Conservation (phyloP, 495 filamentous ascomycete species). For the Penicillium arizonense region DNA sequence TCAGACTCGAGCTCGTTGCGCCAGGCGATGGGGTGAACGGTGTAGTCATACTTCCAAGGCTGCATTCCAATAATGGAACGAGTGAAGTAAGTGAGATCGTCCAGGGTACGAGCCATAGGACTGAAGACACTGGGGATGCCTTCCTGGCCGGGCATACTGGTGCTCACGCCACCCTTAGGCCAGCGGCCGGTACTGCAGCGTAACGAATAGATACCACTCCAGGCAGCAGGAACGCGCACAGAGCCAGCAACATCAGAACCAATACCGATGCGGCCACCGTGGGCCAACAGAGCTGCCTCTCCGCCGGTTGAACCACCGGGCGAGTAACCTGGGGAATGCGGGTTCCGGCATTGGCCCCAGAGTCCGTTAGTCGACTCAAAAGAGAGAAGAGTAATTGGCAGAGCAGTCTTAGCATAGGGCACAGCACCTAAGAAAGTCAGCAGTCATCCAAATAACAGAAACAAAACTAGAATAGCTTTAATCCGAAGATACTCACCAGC, state of each 20-base stretch:
- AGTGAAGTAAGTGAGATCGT: constrained; percentile 85
- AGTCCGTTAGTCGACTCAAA: constrained; percentile 94
- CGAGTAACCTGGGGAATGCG: constrained; percentile 78
- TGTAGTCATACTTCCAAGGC: constrained; percentile 90
- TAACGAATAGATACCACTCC: constrained; percentile 84
- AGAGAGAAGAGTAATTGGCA: constrained; percentile 87
- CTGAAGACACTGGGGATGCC: constrained; percentile 87
- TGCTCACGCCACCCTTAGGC: constrained; percentile 81
- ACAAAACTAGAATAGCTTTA: too few relatives aligned
- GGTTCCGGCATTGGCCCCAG: constrained; percentile 80
- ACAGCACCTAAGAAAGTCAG: constrained; percentile 61
- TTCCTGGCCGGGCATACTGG: constrained; percentile 94
- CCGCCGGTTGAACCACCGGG: constrained; percentile 92
- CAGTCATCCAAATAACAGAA: neutral
- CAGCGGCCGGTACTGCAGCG: constrained; percentile 95
- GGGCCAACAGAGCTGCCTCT: constrained; percentile 79
- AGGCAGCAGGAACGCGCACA: constrained; percentile 86
- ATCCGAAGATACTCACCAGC: constrained; percentile 50
- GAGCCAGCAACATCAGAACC: constrained; percentile 94
- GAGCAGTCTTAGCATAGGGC: constrained; percentile 92
- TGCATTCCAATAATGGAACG: constrained; percentile 74
- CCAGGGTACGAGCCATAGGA: constrained; percentile 87
- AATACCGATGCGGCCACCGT: constrained; percentile 88
- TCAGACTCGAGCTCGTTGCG: constrained; percentile 56
- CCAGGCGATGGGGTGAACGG: constrained; percentile 84